Evolutionary conservation across 2,329 filamentous ascomycete species (phyloP).

Genomic region (Knoxdaviesia proteae): DNA sequence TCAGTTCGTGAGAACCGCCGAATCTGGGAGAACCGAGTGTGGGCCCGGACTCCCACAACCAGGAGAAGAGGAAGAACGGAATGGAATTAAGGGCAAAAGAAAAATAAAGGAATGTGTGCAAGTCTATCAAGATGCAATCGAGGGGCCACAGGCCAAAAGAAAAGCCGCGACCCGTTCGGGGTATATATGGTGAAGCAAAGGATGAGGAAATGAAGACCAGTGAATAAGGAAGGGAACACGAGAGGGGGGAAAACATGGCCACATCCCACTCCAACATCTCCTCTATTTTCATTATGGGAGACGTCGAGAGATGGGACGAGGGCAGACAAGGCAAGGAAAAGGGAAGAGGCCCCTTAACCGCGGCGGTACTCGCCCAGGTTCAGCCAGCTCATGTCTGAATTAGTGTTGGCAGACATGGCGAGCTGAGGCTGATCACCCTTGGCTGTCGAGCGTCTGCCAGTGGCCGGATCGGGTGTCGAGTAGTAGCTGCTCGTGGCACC

Average conservation of each 20-base stretch:
- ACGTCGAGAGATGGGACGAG: neutral
- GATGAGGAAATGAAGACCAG: neutral
- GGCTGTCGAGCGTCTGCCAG: neutral
- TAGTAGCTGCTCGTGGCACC: conserved; percentile 18
- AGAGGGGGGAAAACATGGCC: neutral
- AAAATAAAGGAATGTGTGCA: neutral
- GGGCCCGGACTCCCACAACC: neutral
- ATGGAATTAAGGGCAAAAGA: neutral
- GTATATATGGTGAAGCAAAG: neutral
- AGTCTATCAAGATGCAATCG: conserved; percentile 1
- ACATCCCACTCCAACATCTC: neutral
- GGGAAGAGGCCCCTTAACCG: neutral
- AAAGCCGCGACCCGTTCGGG: neutral
- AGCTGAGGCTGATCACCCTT: conserved; percentile 24
- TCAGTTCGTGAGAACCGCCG: too few relatives aligned
- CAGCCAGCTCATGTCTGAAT: conserved; percentile 61
- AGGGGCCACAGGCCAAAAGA: neutral
- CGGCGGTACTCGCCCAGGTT: conserved; percentile 36
- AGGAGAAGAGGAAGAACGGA: neutral
- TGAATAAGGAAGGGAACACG: neutral
- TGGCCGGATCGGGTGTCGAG: conserved; percentile 10
- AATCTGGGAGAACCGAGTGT: too few relatives aligned
- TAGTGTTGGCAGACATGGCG: conserved; percentile 21
- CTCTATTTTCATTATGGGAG: neutral
- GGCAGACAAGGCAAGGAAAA: neutral